These are phyloP conservation scores for Sorghum bicolor DNA, from an alignment of 176 grass and related monocot species.

Conservation along the genomic window Sorghum_bicolor_NCBIv3 NC_012874.2:59701001-59701500, in stretches of 20 bases:
- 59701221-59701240: not conserved
- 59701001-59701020: constrained; percentile 91
- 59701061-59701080: constrained; percentile 36
- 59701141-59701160: not conserved
- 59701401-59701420: not conserved
- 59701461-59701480: too few species aligned
- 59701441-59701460: too few species aligned
- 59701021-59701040: constrained; percentile 65
- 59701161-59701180: not conserved
- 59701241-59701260: not conserved
- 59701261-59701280: not conserved
- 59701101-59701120: not conserved
- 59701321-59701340: not conserved
- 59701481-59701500: too few species aligned
- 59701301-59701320: not conserved
- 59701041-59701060: constrained; percentile 94
- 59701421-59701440: too few species aligned
- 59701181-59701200: not conserved
- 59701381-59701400: not conserved
- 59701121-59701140: not conserved
- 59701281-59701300: not conserved
- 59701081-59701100: not conserved
- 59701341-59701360: not conserved
- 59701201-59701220: not conserved
- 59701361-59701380: not conserved